These are phyloP conservation scores for Fusarium globosum DNA, from an alignment of 2,329 filamentous ascomycete species.

Conservation along the genomic window DNA sequence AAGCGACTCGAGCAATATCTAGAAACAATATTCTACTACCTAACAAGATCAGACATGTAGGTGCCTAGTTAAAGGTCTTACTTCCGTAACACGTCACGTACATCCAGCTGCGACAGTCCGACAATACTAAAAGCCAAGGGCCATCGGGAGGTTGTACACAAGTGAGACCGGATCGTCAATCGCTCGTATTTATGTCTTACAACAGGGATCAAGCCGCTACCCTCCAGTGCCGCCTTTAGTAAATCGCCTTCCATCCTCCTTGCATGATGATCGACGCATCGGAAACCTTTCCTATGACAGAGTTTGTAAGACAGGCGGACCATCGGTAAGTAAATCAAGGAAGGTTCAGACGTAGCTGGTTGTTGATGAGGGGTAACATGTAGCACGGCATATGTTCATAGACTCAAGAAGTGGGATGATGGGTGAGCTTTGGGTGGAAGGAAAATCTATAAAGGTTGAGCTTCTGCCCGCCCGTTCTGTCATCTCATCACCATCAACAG, in stretches of 20 bases:
- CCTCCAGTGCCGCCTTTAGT: neutral
- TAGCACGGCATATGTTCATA: accelerated
- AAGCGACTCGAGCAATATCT: no score
- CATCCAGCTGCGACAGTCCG: neutral
- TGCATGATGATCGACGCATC: neutral
- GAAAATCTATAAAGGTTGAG: neutral
- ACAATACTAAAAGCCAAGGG: accelerated
- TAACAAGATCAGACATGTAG: no score
- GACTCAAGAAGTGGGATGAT: accelerated
- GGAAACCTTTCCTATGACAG: neutral
- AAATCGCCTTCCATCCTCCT: neutral
- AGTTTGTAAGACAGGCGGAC: neutral
- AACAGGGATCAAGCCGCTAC: neutral
- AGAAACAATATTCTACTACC: no score
- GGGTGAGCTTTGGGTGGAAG: no score
- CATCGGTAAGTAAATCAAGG: neutral
- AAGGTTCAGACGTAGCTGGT: neutral
- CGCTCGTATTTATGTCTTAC: neutral
- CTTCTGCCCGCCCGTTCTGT: accelerated
- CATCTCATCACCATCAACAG: no score
- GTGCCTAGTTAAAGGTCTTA: no score
- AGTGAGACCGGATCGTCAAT: neutral
- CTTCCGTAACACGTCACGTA: no score
- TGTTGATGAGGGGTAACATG: neutral
- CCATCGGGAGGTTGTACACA: neutral